Evolutionary conservation across 163 green algal genomes (phyloP).

Genomic region (Chloromonas sp.): DNA sequence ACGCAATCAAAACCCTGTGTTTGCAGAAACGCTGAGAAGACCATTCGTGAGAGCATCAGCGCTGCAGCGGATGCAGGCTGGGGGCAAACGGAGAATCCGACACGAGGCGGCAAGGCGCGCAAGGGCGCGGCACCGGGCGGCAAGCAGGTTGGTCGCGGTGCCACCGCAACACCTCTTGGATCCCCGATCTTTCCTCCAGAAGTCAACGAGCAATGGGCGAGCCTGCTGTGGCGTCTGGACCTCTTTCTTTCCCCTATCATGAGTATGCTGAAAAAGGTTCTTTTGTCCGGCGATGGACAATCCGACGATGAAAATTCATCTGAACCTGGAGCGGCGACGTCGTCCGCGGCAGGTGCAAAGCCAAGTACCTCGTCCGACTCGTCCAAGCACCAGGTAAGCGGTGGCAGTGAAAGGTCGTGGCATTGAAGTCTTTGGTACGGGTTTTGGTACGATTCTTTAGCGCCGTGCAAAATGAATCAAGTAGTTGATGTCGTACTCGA

Average conservation of each 20-base stretch:
- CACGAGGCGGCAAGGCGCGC: background rate
- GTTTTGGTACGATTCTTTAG: too few species aligned
- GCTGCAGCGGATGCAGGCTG: background rate
- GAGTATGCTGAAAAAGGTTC: background rate
- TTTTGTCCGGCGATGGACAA: background rate
- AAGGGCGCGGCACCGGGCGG: background rate
- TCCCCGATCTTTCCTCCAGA: constrained; percentile 10
- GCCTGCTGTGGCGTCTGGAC: constrained; percentile 13
- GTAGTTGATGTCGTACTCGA: too few species aligned
- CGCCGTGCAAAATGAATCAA: too few species aligned
- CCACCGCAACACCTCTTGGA: background rate
- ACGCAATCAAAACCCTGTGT: too few species aligned
- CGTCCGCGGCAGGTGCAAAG: background rate
- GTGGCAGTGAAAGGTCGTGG: too few species aligned
- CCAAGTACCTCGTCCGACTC: background rate
- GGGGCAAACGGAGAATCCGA: background rate
- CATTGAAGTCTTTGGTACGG: too few species aligned
- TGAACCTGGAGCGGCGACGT: too few species aligned
- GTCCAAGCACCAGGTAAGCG: constrained; percentile 12
- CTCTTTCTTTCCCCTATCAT: constrained; percentile 12
- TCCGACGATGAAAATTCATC: too few species aligned
- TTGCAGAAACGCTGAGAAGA: constrained; percentile 11
- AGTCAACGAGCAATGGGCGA: constrained; percentile 19
- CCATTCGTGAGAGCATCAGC: constrained; percentile 3
- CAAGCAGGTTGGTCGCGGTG: background rate